Percentiles rank a stretch among this genome's conserved stretches.
These are phyloP conservation scores for Zostera marina DNA, from an alignment of 116 monocot species.

Conservation along the genomic window DNA sequence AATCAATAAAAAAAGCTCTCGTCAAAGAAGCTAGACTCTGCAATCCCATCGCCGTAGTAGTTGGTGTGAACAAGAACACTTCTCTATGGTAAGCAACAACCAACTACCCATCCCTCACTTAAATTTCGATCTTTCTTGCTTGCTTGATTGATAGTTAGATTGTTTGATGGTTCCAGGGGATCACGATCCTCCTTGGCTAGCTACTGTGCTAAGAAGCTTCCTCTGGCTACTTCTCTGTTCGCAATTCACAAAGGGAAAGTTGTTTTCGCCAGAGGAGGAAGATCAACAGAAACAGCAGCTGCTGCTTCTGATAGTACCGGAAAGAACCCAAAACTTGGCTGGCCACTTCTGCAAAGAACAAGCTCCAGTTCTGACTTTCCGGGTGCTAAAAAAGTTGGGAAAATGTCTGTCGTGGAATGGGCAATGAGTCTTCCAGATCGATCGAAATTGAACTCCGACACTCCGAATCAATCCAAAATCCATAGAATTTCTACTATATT, in stretches of 20 bases:
- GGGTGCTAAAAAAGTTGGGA: conserved; percentile 11
- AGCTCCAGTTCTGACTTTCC: conserved; percentile 8
- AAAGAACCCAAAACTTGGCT: conserved; percentile 29
- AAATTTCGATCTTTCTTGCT: too few species aligned
- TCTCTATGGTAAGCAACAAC: conserved; percentile 32
- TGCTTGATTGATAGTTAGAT: not conserved
- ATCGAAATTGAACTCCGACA: conserved; percentile 8
- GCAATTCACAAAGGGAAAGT: conserved; percentile 52
- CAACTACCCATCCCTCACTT: too few species aligned
- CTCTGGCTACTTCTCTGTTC: conserved; percentile 29
- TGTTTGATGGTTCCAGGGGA: conserved; percentile 45
- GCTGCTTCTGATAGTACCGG: not conserved
- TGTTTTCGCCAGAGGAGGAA: conserved; percentile 27
- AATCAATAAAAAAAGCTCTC: conserved; percentile 37
- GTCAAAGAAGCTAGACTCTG: conserved; percentile 58
- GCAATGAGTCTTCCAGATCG: conserved; percentile 77
- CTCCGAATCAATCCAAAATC: not conserved
- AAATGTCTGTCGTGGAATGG: conserved; percentile 89
- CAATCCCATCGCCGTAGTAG: conserved; percentile 34
- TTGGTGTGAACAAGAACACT: conserved; percentile 40
- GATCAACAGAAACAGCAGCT: conserved; percentile 22
- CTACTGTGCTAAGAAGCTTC: conserved; percentile 73
- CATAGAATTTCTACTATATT: conserved; percentile 36
- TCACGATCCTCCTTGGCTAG: conserved; percentile 46
- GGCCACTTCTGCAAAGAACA: conserved; percentile 56